A percentile compares a stretch with the other conserved stretches of the same genome.
phyloP scores from a whole-genome alignment of 441 rosid species.

The Hypseocharis bilobata region DNA sequence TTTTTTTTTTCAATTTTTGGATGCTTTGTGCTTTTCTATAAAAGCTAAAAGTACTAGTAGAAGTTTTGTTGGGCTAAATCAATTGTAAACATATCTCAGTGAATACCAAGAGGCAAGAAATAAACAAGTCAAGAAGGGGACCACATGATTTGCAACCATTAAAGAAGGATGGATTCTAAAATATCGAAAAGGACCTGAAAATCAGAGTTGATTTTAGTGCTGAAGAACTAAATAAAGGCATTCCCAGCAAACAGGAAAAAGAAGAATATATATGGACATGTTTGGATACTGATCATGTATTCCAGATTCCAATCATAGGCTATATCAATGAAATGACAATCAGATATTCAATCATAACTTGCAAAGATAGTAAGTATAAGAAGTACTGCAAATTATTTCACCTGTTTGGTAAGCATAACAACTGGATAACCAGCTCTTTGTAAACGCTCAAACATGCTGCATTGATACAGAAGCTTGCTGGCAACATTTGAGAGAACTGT shows the following conservation, averaged over 20 bases:
- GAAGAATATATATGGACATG: not conserved
- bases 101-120: not conserved
- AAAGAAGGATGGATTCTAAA: not conserved
- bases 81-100: not conserved
- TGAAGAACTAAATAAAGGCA: slow-evolving; percentile 5
- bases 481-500: slow-evolving; percentile 91
- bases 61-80: not conserved
- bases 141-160: not conserved
- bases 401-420: slow-evolving; percentile 94
- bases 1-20: too few species aligned
- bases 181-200: not conserved
- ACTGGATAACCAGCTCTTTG: slow-evolving; percentile 94
- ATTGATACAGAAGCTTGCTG: slow-evolving; percentile 76
- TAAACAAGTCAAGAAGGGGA: not conserved
- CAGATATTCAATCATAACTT: not conserved
- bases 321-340: not conserved
- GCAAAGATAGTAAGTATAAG: slow-evolving; percentile 8
- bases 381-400: slow-evolving; percentile 21
- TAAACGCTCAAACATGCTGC: slow-evolving; percentile 99
- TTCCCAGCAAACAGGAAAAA: too few species aligned
- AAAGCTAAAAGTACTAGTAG: not conserved
- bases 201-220: not conserved
- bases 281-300: not conserved
- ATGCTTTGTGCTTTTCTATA: too few species aligned
- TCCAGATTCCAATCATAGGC: not conserved